Base-by-base conservation (phyloP, 768 basidiomycete genomes). In the Boletus vinaceobasis region DNA sequence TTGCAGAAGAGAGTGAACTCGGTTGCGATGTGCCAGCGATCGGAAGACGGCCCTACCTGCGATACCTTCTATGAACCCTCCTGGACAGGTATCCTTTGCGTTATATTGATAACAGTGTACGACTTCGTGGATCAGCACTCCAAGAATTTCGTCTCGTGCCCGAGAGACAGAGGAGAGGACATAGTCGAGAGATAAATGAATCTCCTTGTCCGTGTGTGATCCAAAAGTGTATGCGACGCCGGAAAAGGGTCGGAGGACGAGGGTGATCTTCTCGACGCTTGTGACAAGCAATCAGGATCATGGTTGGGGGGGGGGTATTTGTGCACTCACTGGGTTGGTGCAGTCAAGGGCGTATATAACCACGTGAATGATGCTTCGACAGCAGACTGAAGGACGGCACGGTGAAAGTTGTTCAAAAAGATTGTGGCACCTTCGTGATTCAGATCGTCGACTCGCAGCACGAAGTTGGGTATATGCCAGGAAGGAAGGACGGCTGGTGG, bases 81-180 rank as follows among this genome's bases (percentile, higher is more conserved):
- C 79, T 0, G 87, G 87, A 59, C 80, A 85, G 40, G 77, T 79
- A 26, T 75, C 83, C 23, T 72, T 64, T 1, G 78, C 87, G 60
- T 88, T 77, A 69, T 83, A 80, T 64, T 91, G 90, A 65, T 78
- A 91, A 63, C 86, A 90, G 59, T 92, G 90, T 7, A 89, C 88
- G 64, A 87, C 78, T 70, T 92, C 88, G 65, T 88, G 89, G 35
- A 79, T 73, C 4, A 92, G 74, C 4, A 90, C 87, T 5, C 89
- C 90, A 39, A 73, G 59, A 46, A 90, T 84, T 71, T 92, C 89
- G 44, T 86, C 77, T 29, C 71, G 64, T 50, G 81, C 75, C 38
- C 76, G 73, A 53, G 71, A 51, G 14, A 65, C 64, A 33, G 68
- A 71, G 49, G 75, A 72, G 48, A 71, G 71, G 68, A 91, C 77